Evolutionary conservation across 371 early-diverging fungal species (phyloP).

Genomic region (Mucor circinelloides): DNA sequence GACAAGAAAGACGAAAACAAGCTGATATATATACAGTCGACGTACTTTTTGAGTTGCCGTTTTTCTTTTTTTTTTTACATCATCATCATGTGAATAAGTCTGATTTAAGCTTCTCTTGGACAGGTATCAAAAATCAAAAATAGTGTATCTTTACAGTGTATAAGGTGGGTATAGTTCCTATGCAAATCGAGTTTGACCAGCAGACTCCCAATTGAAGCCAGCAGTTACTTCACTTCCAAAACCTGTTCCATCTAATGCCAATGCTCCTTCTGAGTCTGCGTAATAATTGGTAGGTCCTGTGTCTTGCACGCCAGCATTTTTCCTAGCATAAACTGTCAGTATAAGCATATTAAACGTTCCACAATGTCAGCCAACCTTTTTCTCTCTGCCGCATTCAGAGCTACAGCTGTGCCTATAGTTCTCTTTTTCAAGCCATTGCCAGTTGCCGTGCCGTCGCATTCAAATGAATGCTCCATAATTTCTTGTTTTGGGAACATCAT

Average conservation of each 20-base stretch:
- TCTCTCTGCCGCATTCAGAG: neutral
- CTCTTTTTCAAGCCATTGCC: neutral
- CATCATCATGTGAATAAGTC: neutral
- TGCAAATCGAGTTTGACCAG: conserved; percentile 15
- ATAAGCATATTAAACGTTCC: neutral
- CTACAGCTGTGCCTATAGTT: conserved; percentile 9
- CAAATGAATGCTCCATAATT: conserved; percentile 1
- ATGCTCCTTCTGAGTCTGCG: conserved; percentile 9
- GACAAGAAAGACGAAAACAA: no score
- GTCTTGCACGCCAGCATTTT: neutral
- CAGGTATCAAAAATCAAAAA: neutral
- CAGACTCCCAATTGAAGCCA: conserved; percentile 12
- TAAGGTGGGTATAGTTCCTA: neutral
- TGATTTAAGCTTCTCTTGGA: neutral
- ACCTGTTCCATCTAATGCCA: conserved; percentile 12
- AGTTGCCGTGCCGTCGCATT: neutral
- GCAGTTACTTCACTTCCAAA: conserved; percentile 10
- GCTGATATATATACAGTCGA: neutral
- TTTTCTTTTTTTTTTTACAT: no score
- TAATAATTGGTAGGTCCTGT: conserved; percentile 15
- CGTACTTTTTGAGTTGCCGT: neutral
- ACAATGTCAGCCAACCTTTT: neutral
- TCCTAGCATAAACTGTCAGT: neutral
- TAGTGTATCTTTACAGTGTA: no score
- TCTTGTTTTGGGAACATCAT: neutral